Percentiles rank a stretch among this genome's conserved stretches.
Evolutionary conservation across 192 early-diverging fungal genomes (phyloP).

Genomic region (Coemansia biformis): DNA sequence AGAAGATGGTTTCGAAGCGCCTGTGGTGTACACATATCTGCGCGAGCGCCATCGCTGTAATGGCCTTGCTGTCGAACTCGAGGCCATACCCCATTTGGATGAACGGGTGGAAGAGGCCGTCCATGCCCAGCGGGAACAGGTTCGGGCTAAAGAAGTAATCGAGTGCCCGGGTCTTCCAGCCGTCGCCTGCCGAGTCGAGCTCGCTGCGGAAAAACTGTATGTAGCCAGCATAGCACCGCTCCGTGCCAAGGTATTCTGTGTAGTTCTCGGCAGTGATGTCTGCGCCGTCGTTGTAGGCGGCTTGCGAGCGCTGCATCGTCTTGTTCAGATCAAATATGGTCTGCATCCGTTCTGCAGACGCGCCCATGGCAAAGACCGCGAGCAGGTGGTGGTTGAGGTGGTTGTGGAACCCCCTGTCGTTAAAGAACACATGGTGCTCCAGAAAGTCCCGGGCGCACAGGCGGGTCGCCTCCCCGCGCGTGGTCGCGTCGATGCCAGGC

Average conservation of each 20-base stretch:
- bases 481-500: conserved; percentile 48
- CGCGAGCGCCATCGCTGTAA: conserved; percentile 52
- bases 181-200: conserved; percentile 36
- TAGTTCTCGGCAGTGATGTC: conserved; percentile 41
- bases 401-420: conserved; percentile 54
- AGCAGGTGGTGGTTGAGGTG: conserved; percentile 56
- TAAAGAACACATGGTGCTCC: conserved; percentile 56
- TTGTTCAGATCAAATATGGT: conserved; percentile 49
- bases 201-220: conserved; percentile 50
- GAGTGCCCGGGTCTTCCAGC: conserved; percentile 29
- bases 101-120: conserved; percentile 56
- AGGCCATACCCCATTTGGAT: conserved; percentile 60
- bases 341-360: conserved; percentile 45
- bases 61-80: conserved; percentile 55
- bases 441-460: conserved; percentile 50
- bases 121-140: conserved; percentile 44
- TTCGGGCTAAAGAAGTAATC: conserved; percentile 49
- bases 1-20: conserved; percentile 6
- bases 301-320: conserved; percentile 24
- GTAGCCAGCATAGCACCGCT: conserved; percentile 46
- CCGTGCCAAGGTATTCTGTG: conserved; percentile 29
- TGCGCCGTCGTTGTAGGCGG: conserved; percentile 12
- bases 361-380: conserved; percentile 54
- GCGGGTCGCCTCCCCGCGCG: conserved; percentile 34
- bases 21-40: conserved; percentile 43